phyloP scores from a whole-genome alignment of 495 filamentous ascomycete species.

The Neurospora sp. region DNA sequence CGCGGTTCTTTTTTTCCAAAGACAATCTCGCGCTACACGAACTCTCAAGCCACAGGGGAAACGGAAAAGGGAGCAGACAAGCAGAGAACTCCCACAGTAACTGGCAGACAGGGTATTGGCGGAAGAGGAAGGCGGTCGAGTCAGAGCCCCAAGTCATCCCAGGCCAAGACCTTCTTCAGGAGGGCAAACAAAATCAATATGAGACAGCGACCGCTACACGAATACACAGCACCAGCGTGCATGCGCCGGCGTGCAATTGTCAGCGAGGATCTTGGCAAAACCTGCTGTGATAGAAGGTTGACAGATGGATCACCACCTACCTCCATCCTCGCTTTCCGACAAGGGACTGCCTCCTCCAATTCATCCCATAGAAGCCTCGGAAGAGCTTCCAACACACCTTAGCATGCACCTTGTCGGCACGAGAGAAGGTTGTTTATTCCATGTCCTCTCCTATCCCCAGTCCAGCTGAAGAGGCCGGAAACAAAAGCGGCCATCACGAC shows the following conservation, averaged over 20 bases:
- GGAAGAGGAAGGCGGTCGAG: neutral
- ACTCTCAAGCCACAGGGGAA: neutral
- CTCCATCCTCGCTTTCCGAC: neutral
- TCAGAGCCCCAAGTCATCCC: neutral
- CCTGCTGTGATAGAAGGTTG: neutral
- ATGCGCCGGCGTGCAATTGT: neutral
- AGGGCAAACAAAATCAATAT: neutral
- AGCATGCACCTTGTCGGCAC: neutral
- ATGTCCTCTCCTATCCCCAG: neutral
- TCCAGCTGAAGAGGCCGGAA: neutral
- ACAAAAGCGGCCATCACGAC: neutral
- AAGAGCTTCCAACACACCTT: neutral
- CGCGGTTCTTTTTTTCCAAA: neutral
- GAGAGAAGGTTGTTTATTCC: neutral
- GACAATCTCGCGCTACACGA: neutral
- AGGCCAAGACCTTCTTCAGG: constrained; percentile 9
- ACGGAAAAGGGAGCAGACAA: neutral
- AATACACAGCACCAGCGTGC: neutral
- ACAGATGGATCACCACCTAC: neutral
- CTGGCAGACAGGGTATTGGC: neutral
- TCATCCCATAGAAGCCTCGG: neutral
- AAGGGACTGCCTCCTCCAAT: neutral
- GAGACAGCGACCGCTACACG: neutral
- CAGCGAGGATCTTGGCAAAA: neutral
- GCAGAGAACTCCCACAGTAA: neutral